Conservation (phyloP, 345 rosid genomes). For the Hibiscus syriacus region DNA sequence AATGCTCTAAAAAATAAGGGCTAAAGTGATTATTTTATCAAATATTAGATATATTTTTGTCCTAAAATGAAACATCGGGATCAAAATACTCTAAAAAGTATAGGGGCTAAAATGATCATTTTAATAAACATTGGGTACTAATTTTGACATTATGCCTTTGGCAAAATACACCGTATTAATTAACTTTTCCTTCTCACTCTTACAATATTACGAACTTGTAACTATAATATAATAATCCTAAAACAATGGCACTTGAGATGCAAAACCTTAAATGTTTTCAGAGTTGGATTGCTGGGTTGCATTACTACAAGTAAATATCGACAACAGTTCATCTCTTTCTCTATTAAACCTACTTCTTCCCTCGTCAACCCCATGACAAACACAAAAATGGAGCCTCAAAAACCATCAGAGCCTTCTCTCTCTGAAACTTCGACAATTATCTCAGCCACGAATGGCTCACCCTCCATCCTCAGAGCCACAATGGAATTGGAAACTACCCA, state of each 20-base stretch:
- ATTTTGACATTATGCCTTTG: too few relatives aligned
- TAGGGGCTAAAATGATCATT: too few relatives aligned
- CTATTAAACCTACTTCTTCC: conserved; percentile 16
- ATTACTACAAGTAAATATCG: conserved; percentile 10
- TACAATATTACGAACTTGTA: conserved; percentile 21
- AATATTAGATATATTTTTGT: too few relatives aligned
- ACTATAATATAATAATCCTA: conserved; percentile 17
- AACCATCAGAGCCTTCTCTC: conserved; percentile 25
- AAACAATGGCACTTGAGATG: background rate
- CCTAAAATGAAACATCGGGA: too few relatives aligned
- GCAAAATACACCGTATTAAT: background rate
- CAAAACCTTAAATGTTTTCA: background rate
- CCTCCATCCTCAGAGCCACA: too few relatives aligned
- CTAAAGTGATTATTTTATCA: too few relatives aligned
- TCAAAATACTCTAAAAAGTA: too few relatives aligned
- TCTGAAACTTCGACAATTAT: conserved; percentile 30
- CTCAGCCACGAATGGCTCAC: conserved; percentile 22
- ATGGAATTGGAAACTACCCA: too few relatives aligned
- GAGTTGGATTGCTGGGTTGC: background rate
- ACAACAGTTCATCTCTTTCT: conserved; percentile 19
- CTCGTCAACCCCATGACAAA: background rate
- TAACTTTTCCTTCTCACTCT: background rate
- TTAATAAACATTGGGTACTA: too few relatives aligned
- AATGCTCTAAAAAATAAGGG: too few relatives aligned
- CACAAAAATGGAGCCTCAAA: conserved; percentile 31